phyloP scores from a whole-genome alignment of 345 rosid species.

The Pistacia atlantica region DNA sequence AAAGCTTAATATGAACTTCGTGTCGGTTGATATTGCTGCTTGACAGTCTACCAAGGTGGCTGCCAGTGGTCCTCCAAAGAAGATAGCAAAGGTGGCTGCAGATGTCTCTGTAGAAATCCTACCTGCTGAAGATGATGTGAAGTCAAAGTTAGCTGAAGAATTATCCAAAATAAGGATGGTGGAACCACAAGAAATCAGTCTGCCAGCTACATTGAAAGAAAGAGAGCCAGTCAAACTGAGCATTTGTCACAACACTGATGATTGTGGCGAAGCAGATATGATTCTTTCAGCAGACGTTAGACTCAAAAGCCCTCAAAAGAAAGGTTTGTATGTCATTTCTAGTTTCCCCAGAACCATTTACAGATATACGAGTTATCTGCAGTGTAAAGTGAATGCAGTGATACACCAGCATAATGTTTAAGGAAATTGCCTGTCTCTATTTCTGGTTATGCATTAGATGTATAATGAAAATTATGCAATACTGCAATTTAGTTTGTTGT shows the following conservation, averaged over 20 bases:
- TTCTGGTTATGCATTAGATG: conserved; percentile 3
- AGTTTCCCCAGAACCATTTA: not conserved
- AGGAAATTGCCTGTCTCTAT: not conserved
- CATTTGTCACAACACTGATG: conserved; percentile 19
- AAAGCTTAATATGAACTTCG: conserved; percentile 3
- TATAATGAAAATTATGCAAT: not conserved
- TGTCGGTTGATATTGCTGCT: conserved; percentile 22
- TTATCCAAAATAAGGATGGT: conserved; percentile 73
- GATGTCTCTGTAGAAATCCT: conserved; percentile 36
- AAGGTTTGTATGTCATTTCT: conserved; percentile 34
- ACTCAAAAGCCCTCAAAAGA: conserved; percentile 19
- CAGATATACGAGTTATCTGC: conserved; percentile 3
- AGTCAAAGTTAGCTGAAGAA: conserved; percentile 66
- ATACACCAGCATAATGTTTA: not conserved
- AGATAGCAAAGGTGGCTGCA: conserved; percentile 32
- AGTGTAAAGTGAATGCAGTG: not conserved
- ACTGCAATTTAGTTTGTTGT: conserved; percentile 2
- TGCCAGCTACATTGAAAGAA: conserved; percentile 33
- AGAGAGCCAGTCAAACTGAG: conserved; percentile 27
- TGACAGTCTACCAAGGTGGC: conserved; percentile 51
- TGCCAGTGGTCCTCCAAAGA: conserved; percentile 36
- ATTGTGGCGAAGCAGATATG: conserved; percentile 24
- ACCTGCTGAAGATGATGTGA: conserved; percentile 50
- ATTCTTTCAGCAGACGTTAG: conserved; percentile 16
- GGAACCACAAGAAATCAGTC: conserved; percentile 40